A percentile compares a stretch with the other conserved stretches of the same genome.
Conservation (phyloP, 2,329 filamentous ascomycete genomes). For the Xylaria sp. region DNA sequence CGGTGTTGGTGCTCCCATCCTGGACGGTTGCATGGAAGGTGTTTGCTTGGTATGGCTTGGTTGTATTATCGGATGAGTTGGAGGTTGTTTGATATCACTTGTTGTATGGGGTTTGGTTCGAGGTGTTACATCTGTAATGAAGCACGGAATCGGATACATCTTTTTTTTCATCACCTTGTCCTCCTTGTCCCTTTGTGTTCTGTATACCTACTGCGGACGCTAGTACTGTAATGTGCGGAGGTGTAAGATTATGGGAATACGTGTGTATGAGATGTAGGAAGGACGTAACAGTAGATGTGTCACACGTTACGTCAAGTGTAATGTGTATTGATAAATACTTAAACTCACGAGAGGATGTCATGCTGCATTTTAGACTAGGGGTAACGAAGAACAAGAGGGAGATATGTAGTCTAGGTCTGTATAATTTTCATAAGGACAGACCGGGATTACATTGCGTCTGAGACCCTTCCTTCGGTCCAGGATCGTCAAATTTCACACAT, state of each 20-base stretch:
- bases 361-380: neutral
- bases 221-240: no score
- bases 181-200: neutral
- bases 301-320: neutral
- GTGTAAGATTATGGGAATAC: neutral
- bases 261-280: neutral
- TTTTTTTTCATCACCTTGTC: neutral
- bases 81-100: neutral
- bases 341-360: neutral
- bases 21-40: neutral
- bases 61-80: neutral
- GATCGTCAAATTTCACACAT: no score
- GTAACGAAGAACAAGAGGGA: neutral
- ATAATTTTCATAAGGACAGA: no score
- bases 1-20: neutral
- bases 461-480: no score
- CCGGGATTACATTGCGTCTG: no score
- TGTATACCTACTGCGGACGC: neutral
- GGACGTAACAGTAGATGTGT: neutral
- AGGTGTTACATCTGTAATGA: neutral
- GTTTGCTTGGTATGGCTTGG: neutral
- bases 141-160: constrained; percentile 9
- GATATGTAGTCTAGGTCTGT: no score
- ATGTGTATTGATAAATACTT: neutral
- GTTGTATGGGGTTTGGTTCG: neutral